phyloP scores from a whole-genome alignment of 495 filamentous ascomycete genomes.

The Penicillium roqueforti region DNA sequence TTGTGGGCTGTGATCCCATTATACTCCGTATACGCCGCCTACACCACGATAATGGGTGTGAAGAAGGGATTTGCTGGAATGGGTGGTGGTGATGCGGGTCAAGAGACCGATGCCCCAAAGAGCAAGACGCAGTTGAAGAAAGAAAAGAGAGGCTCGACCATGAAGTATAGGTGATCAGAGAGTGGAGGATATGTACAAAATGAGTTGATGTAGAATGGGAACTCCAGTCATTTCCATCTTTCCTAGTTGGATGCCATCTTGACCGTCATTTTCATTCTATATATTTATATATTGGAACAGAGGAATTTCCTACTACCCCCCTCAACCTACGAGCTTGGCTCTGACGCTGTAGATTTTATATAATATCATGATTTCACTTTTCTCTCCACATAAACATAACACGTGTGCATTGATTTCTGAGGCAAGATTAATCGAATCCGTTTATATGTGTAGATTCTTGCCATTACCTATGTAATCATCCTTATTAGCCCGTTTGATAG shows the following conservation, averaged over 20 bases:
- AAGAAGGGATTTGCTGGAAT: slow-evolving; percentile 62
- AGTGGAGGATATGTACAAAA: not conserved
- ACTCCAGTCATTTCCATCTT: not conserved
- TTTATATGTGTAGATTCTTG: no score
- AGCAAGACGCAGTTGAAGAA: slow-evolving; percentile 63
- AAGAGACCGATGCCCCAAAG: slow-evolving; percentile 26
- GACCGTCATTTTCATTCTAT: not conserved
- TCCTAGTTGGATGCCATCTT: not conserved
- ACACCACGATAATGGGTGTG: slow-evolving; percentile 57
- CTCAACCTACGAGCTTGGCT: no score
- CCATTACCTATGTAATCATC: no score
- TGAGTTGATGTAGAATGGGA: not conserved
- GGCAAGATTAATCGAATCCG: no score
- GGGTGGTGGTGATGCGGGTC: slow-evolving; percentile 29
- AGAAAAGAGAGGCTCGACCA: slow-evolving; percentile 54
- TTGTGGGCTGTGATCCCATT: slow-evolving; percentile 65
- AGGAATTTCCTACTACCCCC: not conserved
- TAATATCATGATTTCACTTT: no score
- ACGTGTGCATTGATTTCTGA: no score
- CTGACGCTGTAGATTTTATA: no score
- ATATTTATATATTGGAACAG: not conserved
- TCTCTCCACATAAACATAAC: no score
- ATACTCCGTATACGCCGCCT: slow-evolving; percentile 68
- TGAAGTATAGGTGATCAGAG: slow-evolving; percentile 39
- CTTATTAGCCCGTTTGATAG: not conserved